These are phyloP conservation scores for Breviolum minutum DNA, from an alignment of 73 alveolate species.

Conservation along the genomic window DNA sequence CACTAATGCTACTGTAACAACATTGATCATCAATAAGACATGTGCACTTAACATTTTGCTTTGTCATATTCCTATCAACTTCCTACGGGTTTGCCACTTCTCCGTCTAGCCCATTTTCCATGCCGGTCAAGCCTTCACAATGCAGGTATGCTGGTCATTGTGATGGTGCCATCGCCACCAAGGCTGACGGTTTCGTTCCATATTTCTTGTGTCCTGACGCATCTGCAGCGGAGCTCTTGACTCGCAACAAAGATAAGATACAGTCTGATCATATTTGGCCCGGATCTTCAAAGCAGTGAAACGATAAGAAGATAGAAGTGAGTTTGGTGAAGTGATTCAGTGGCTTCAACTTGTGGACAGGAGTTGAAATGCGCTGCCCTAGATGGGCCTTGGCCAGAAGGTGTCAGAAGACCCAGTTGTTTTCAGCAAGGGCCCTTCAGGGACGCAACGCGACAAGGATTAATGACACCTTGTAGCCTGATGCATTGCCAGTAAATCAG, in stretches of 20 bases:
- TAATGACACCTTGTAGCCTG: too few relatives aligned
- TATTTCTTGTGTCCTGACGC: neutral
- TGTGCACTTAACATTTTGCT: too few relatives aligned
- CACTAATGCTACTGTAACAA: too few relatives aligned
- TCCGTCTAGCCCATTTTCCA: neutral
- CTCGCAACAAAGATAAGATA: too few relatives aligned
- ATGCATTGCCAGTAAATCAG: too few relatives aligned
- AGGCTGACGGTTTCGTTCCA: neutral
- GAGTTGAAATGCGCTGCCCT: slow-evolving; percentile 47
- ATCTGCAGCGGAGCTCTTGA: neutral
- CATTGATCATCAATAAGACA: too few relatives aligned
- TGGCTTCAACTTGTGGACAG: neutral
- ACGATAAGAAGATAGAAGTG: too few relatives aligned
- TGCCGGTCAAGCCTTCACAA: neutral
- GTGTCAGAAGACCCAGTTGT: slow-evolving; percentile 8
- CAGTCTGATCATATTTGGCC: too few relatives aligned
- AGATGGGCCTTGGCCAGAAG: slow-evolving; percentile 76
- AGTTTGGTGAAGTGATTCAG: too few relatives aligned
- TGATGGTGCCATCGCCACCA: slow-evolving; percentile 62
- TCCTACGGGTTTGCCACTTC: too few relatives aligned
- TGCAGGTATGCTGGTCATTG: slow-evolving; percentile 63
- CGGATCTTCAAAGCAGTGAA: too few relatives aligned
- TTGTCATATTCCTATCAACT: too few relatives aligned
- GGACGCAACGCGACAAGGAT: neutral
- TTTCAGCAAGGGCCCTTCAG: neutral